Evolutionary conservation across 2,329 filamentous ascomycete species (phyloP).

Genomic region (Arthrobotrys musiformis): DNA sequence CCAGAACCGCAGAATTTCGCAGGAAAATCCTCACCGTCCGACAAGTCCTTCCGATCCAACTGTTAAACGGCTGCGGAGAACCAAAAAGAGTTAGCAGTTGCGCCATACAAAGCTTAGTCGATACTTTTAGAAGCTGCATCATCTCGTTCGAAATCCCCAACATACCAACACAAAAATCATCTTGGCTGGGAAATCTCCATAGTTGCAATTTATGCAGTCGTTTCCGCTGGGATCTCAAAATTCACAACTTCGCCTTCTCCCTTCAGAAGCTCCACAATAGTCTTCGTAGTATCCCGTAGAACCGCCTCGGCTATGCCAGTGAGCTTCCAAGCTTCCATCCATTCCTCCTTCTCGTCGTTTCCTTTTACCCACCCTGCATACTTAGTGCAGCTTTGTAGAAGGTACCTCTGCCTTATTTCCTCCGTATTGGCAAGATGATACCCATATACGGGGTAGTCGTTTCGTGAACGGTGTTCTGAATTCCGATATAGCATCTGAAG

Average conservation of each 20-base stretch:
- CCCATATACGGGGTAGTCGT: conserved; percentile 10
- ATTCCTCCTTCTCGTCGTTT: conserved; percentile 1
- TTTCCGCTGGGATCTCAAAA: background rate
- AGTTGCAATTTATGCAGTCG: too few relatives aligned
- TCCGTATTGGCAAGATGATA: conserved; percentile 17
- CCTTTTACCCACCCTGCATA: conserved; percentile 10
- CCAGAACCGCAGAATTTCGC: background rate
- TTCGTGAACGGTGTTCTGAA: background rate
- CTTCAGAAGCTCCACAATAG: conserved; percentile 23
- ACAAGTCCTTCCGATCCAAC: background rate
- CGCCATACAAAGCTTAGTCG: background rate
- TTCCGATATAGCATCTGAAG: conserved; percentile 26
- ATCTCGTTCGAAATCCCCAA: conserved; percentile 4
- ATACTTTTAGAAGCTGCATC: background rate
- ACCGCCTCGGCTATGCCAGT: conserved; percentile 31
- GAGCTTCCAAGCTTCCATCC: conserved; percentile 26
- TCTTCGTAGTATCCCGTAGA: conserved; percentile 19
- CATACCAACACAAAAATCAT: conserved; percentile 45
- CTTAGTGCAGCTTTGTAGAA: conserved; percentile 9
- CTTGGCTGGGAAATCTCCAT: too few relatives aligned
- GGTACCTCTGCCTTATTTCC: conserved; percentile 11
- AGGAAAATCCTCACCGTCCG: background rate
- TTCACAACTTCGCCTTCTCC: conserved; percentile 24
- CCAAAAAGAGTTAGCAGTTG: background rate
- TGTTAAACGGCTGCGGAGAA: conserved; percentile 1